phyloP scores from a whole-genome alignment of 73 alveolate genomes.

The Symbiodinium natans region DNA sequence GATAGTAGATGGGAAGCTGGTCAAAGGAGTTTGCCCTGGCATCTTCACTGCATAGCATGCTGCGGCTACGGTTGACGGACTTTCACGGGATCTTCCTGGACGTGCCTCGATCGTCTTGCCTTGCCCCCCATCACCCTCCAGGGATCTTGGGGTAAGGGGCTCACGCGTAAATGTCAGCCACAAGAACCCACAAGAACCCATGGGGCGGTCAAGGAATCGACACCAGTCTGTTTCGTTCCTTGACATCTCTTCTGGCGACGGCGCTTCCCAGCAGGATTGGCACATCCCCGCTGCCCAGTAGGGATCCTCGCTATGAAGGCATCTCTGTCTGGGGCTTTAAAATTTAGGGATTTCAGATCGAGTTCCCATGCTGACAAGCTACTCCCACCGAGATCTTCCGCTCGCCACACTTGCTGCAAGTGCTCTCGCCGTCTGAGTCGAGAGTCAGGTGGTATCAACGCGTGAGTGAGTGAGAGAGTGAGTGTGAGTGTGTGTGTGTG shows the following conservation, averaged over 20 bases:
- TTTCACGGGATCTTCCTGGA: neutral
- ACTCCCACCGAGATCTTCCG: conserved; percentile 3
- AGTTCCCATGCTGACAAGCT: neutral
- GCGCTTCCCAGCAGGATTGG: conserved; percentile 17
- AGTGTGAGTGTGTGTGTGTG: too few relatives aligned
- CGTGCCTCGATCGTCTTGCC: neutral
- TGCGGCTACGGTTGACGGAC: neutral
- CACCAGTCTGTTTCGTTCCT: neutral
- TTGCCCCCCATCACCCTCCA: neutral
- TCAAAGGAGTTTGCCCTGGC: conserved; percentile 13
- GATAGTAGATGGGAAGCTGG: neutral
- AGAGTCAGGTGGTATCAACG: neutral
- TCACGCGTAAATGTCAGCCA: too few relatives aligned
- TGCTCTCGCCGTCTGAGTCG: conserved; percentile 10
- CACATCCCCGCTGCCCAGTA: conserved; percentile 53
- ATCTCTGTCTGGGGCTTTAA: too few relatives aligned
- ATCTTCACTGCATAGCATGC: neutral
- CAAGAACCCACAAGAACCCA: too few relatives aligned
- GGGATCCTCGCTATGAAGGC: conserved; percentile 12
- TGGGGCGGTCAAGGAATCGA: too few relatives aligned
- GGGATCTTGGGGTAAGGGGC: neutral
- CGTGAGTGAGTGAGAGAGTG: too few relatives aligned
- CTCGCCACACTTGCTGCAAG: conserved; percentile 23
- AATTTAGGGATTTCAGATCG: neutral
- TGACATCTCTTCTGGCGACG: neutral